phyloP scores from a whole-genome alignment of 129 eudicot genomes.

The Artemisia tridentata region DNA sequence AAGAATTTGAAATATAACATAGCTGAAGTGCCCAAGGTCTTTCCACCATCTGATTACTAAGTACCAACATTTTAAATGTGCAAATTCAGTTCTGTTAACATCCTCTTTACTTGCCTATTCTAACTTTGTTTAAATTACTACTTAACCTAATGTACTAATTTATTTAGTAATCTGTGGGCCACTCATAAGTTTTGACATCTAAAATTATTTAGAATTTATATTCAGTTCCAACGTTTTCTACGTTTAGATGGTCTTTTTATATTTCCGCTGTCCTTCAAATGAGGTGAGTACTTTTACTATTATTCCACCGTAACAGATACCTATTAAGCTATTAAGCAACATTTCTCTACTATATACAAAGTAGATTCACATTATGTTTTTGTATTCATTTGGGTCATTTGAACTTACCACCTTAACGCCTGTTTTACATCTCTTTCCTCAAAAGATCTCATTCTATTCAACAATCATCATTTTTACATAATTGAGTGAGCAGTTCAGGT shows the following conservation, averaged over 20 bases:
- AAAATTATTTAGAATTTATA: neutral
- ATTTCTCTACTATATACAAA: neutral
- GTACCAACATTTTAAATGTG: neutral
- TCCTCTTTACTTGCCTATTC: neutral
- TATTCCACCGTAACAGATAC: neutral
- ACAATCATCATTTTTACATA: neutral
- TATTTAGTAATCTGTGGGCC: neutral
- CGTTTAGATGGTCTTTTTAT: neutral
- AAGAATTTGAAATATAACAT: neutral
- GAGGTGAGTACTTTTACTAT: conserved; percentile 3
- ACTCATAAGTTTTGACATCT: neutral
- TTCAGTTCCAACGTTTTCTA: neutral
- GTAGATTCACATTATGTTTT: conserved; percentile 6
- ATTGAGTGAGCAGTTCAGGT: neutral
- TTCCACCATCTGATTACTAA: neutral
- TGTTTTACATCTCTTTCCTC: neutral
- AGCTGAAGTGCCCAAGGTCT: neutral
- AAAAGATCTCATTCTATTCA: neutral
- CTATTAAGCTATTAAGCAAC: too few species aligned
- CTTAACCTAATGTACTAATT: neutral
- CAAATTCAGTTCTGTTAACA: neutral
- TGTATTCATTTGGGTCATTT: neutral
- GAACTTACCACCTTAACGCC: neutral
- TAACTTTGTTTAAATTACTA: neutral
- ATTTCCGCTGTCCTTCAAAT: neutral